Conservation (phyloP, 2,329 filamentous ascomycete species). For the Penicillium sp. region DNA sequence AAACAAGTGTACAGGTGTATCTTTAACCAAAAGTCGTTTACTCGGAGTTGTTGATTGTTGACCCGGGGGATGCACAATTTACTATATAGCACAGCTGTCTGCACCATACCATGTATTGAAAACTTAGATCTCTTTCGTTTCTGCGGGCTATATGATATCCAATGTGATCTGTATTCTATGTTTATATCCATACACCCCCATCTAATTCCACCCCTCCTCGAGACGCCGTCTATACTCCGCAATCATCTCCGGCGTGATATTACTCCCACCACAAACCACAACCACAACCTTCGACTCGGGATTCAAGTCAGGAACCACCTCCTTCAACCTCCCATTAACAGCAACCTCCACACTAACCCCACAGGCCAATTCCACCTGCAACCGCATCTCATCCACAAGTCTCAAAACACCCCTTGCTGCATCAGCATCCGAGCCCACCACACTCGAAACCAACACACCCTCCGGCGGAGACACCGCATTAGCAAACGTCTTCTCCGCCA, state of each 20-base stretch:
- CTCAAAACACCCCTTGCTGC: conserved; percentile 68
- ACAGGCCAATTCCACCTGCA: conserved; percentile 76
- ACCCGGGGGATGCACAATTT: conserved; percentile 10
- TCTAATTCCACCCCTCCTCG: not conserved
- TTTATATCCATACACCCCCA: not conserved
- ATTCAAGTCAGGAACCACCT: conserved; percentile 23
- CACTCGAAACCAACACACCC: conserved; percentile 47
- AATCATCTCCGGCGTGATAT: conserved; percentile 50
- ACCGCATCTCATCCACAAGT: conserved; percentile 70
- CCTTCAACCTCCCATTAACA: conserved; percentile 20
- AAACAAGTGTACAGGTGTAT: conserved; percentile 3
- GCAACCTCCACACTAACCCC: conserved; percentile 63
- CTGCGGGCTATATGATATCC: conserved; percentile 26
- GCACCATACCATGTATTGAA: conserved; percentile 10
- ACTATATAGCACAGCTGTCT: conserved; percentile 11
- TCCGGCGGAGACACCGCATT: conserved; percentile 48
- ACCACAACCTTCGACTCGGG: conserved; percentile 34
- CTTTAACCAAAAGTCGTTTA: conserved; percentile 17
- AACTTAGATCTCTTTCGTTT: conserved; percentile 14
- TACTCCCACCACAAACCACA: conserved; percentile 44
- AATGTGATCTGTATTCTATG: conserved; percentile 26
- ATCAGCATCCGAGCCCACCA: conserved; percentile 66
- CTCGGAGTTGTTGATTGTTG: conserved; percentile 21
- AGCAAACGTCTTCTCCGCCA: conserved; percentile 60
- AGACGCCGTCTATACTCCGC: conserved; percentile 40